These are phyloP conservation scores for Perilla frutescens DNA, from an alignment of 257 asterid species.

Conservation along the genomic window DNA sequence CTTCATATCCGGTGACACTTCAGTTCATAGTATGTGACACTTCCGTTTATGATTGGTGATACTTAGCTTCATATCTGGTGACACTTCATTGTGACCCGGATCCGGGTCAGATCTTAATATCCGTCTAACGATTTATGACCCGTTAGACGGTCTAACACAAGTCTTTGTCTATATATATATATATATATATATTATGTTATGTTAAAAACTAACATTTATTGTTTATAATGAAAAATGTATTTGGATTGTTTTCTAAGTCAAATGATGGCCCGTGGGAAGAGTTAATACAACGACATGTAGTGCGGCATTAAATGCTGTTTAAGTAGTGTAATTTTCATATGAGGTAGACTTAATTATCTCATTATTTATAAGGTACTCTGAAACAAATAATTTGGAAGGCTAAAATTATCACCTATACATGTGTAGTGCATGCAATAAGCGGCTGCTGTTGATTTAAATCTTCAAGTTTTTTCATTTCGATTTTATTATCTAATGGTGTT, in stretches of 20 bases:
- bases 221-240: not conserved
- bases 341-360: constrained; percentile 23
- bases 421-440: constrained; percentile 1
- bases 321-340: constrained; percentile 24
- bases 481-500: too few species aligned
- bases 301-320: constrained; percentile 7
- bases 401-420: not conserved
- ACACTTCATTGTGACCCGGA: too few species aligned
- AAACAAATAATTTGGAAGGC: not conserved
- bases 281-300: constrained; percentile 11
- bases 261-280: constrained; percentile 6
- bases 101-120: too few species aligned
- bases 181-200: too few species aligned
- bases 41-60: too few species aligned
- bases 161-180: too few species aligned
- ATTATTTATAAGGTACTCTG: constrained; percentile 6
- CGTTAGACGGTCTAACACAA: too few species aligned
- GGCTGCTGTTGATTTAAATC: not conserved
- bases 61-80: too few species aligned
- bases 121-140: too few species aligned
- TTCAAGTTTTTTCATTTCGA: not conserved
- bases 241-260: constrained; percentile 3
- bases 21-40: too few species aligned
- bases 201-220: too few species aligned
- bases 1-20: too few species aligned